Evolutionary conservation across 169 alveolate species (phyloP).

Genomic region (Pseudocohnilembus persalinus): DNA sequence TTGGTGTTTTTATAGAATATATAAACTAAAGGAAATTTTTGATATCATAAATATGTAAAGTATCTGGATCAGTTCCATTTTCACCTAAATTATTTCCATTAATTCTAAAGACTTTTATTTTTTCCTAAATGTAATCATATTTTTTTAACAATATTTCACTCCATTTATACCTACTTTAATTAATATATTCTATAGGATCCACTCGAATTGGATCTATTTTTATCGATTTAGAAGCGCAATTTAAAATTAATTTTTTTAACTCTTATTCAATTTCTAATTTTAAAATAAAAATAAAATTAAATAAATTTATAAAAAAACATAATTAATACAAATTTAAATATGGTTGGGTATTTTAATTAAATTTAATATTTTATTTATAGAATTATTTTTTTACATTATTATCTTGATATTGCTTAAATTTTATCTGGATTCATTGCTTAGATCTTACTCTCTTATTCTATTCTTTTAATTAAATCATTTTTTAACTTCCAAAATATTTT

Average conservation of each 20-base stretch:
- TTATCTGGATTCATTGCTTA: neutral
- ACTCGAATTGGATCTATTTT: slow-evolving; percentile 15
- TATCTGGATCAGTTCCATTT: slow-evolving; percentile 1
- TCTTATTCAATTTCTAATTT: slow-evolving; percentile 5
- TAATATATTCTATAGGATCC: slow-evolving; percentile 7
- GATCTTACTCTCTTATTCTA: slow-evolving; percentile 4
- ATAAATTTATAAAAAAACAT: too few relatives aligned
- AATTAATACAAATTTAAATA: too few relatives aligned
- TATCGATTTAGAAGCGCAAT: slow-evolving; percentile 15
- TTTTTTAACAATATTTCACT: slow-evolving; percentile 13
- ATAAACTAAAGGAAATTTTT: slow-evolving; percentile 18
- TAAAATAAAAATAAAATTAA: too few relatives aligned
- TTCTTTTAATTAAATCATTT: slow-evolving; percentile 3
- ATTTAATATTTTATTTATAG: too few relatives aligned
- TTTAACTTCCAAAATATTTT: slow-evolving; percentile 27
- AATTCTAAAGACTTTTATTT: neutral
- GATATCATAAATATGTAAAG: slow-evolving; percentile 1
- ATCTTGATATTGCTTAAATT: neutral
- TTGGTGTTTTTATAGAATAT: neutral
- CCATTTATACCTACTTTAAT: slow-evolving; percentile 16
- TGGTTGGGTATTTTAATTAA: too few relatives aligned
- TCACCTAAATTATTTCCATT: neutral
- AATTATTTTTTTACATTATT: too few relatives aligned
- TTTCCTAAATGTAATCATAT: slow-evolving; percentile 8
- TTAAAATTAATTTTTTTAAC: slow-evolving; percentile 2